Conservation (phyloP, 2,329 filamentous ascomycete genomes). For the Paraphaeosphaeria minitans region DNA sequence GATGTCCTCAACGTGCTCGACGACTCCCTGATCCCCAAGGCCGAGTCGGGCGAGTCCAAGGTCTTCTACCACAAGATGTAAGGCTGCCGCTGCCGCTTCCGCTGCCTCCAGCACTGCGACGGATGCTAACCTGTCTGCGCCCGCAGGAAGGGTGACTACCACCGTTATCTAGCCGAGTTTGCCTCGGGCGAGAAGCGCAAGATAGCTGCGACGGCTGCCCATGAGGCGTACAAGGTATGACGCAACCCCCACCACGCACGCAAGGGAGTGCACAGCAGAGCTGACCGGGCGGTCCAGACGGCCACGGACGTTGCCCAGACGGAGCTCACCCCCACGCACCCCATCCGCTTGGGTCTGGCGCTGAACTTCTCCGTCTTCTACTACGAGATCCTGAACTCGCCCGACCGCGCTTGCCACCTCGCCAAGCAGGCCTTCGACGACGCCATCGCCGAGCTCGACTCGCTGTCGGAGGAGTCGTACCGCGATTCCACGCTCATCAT, state of each 20-base stretch:
- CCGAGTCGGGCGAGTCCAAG: conserved; percentile 96
- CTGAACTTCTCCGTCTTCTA: conserved; percentile 99
- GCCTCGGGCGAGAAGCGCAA: conserved; percentile 92
- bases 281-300: conserved; percentile 62
- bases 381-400: conserved; percentile 99
- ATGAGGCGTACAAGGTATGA: conserved; percentile 95
- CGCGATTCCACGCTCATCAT: conserved; percentile 99
- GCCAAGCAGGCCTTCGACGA: conserved; percentile 99
- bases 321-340: conserved; percentile 95
- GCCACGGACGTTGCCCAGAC: conserved; percentile 98
- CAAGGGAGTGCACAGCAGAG: conserved; percentile 17
- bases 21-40: conserved; percentile 91
- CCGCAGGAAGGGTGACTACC: conserved; percentile 92
- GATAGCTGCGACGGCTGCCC: conserved; percentile 81
- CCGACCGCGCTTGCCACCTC: conserved; percentile 95
- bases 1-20: conserved; percentile 96
- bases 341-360: conserved; percentile 95
- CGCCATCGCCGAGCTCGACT: conserved; percentile 98
- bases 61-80: conserved; percentile 99
- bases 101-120: background rate
- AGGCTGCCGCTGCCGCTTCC: conserved; percentile 49
- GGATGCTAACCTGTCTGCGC: conserved; percentile 19
- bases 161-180: conserved; percentile 94
- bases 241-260: conserved; percentile 25
- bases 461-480: conserved; percentile 96